Percentiles rank a stretch among this genome's conserved stretches.
These are phyloP conservation scores for Gentiana straminea DNA, from an alignment of 257 asterid genomes.

Conservation along the genomic window DNA sequence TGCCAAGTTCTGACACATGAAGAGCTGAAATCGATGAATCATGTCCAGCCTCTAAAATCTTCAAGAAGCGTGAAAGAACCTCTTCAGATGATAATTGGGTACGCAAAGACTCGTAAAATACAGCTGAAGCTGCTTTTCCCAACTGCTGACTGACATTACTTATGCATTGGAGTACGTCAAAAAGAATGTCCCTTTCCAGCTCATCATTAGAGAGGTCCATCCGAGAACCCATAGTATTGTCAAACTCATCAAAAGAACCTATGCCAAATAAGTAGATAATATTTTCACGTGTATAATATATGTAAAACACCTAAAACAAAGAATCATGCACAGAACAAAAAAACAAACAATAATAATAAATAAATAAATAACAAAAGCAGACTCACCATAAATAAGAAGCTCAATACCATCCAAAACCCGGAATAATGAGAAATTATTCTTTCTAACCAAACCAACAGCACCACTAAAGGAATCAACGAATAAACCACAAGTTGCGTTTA, in stretches of 20 bases:
- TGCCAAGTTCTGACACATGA: slow-evolving; percentile 64
- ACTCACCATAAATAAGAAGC: slow-evolving; percentile 54
- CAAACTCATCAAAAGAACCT: slow-evolving; percentile 56
- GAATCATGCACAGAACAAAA: slow-evolving; percentile 16
- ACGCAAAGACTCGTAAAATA: slow-evolving; percentile 62
- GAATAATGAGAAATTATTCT: slow-evolving; percentile 51
- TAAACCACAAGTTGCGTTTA: slow-evolving; percentile 69
- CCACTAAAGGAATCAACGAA: slow-evolving; percentile 66
- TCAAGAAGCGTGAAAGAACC: slow-evolving; percentile 55
- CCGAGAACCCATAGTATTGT: slow-evolving; percentile 20
- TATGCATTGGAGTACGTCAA: slow-evolving; percentile 61
- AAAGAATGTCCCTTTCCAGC: slow-evolving; percentile 42
- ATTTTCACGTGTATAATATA: background rate
- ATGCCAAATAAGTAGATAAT: slow-evolving; percentile 2
- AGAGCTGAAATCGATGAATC: slow-evolving; percentile 44
- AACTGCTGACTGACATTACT: slow-evolving; percentile 66
- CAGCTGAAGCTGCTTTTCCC: slow-evolving; percentile 81
- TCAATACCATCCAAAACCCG: slow-evolving; percentile 82
- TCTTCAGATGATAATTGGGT: slow-evolving; percentile 58
- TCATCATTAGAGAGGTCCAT: slow-evolving; percentile 12
- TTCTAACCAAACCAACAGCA: slow-evolving; percentile 73
- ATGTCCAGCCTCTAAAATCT: slow-evolving; percentile 67
- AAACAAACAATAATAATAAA: background rate
- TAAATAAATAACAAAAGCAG: slow-evolving; percentile 1
- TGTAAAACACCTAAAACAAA: slow-evolving; percentile 3